Evolutionary conservation across 192 early-diverging fungal genomes (phyloP).

Genomic region (Coemansia sp.): DNA sequence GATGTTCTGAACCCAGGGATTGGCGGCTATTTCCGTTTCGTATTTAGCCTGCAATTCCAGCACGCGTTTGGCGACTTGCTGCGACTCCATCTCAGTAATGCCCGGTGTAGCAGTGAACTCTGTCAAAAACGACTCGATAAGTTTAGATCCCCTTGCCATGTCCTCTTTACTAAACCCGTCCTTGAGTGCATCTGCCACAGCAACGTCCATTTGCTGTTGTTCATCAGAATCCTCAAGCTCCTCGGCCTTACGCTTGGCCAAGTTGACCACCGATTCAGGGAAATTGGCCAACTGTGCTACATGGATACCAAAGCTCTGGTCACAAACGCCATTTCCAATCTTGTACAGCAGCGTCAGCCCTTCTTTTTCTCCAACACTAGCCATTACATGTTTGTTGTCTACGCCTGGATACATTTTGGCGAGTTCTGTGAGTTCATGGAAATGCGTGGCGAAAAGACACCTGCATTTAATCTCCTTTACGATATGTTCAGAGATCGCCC

Average conservation of each 20-base stretch:
- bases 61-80: conserved; percentile 39
- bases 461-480: conserved; percentile 66
- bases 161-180: conserved; percentile 22
- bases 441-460: conserved; percentile 94
- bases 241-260: conserved; percentile 82
- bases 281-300: conserved; percentile 94
- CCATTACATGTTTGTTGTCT: conserved; percentile 87
- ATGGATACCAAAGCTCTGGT: conserved; percentile 98
- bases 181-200: no score
- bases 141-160: conserved; percentile 23
- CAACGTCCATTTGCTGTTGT: conserved; percentile 40
- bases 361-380: conserved; percentile 39
- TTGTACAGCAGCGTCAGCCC: conserved; percentile 90
- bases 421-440: conserved; percentile 92
- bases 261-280: conserved; percentile 72
- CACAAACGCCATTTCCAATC: conserved; percentile 74
- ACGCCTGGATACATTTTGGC: conserved; percentile 66
- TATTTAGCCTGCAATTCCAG: conserved; percentile 55
- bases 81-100: conserved; percentile 32
- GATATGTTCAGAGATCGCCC: conserved; percentile 85
- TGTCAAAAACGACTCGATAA: conserved; percentile 41
- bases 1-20: conserved; percentile 61
- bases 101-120: conserved; percentile 55
- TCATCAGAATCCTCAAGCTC: conserved; percentile 80
- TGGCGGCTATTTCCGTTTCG: conserved; percentile 53